These are phyloP conservation scores for Alternaria brassicae DNA, from an alignment of 2,329 filamentous ascomycete genomes.

Conservation along the genomic window DNA sequence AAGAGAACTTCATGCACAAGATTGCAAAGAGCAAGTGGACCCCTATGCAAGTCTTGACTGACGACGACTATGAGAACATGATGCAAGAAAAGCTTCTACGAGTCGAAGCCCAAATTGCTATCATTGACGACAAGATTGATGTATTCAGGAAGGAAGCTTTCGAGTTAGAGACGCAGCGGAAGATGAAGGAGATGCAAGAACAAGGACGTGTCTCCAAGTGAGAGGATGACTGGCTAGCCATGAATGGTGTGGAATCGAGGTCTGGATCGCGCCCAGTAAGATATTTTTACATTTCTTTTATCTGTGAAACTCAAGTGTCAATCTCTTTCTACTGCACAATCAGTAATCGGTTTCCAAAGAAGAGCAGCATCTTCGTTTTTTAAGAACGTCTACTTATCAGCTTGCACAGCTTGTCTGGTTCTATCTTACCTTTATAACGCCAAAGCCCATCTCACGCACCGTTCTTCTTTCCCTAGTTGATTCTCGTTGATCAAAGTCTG, in stretches of 20 bases:
- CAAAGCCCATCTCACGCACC: neutral
- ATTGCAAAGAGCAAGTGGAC: slow-evolving; percentile 71
- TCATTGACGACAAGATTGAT: slow-evolving; percentile 78
- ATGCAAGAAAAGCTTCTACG: slow-evolving; percentile 73
- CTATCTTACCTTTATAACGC: neutral
- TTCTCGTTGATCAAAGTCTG: neutral
- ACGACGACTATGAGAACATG: slow-evolving; percentile 75
- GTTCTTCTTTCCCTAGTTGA: neutral
- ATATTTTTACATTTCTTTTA: neutral
- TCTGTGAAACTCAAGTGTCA: neutral
- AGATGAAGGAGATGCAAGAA: slow-evolving; percentile 15
- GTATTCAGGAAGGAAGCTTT: slow-evolving; percentile 50
- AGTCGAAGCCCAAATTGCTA: slow-evolving; percentile 77
- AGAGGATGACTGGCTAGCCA: neutral
- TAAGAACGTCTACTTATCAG: neutral
- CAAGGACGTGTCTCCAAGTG: neutral
- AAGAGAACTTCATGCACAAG: slow-evolving; percentile 56
- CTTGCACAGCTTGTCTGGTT: neutral
- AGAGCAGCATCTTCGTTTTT: neutral
- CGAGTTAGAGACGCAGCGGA: slow-evolving; percentile 26
- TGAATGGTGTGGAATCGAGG: neutral
- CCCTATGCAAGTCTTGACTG: slow-evolving; percentile 72
- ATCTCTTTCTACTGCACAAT: neutral
- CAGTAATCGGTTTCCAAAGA: neutral
- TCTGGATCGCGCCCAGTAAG: neutral